phyloP scores from a whole-genome alignment of 1,284 basidiomycete species.

The Ceratobasidium theobromae region DNA sequence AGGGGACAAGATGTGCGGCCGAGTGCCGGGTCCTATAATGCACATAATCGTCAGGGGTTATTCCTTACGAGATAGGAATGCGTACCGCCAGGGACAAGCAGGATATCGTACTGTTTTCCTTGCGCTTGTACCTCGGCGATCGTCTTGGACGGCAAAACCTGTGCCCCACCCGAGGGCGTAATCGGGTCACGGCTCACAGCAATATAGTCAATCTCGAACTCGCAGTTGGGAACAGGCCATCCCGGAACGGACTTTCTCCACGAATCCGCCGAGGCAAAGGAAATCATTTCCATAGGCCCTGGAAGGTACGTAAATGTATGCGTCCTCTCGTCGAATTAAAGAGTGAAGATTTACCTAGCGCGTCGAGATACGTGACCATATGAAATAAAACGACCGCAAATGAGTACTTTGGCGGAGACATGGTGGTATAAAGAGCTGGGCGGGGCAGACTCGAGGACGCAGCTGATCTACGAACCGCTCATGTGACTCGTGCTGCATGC shows the following conservation, averaged over 20 bases:
- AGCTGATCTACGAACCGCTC: no score
- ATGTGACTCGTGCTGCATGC: no score
- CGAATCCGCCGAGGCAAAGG: constrained; percentile 7
- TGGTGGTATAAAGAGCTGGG: no score
- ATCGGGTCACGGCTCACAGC: constrained; percentile 29
- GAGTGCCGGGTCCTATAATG: constrained; percentile 9
- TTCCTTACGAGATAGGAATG: neutral
- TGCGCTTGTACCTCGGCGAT: constrained; percentile 29
- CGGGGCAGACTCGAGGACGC: no score
- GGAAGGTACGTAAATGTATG: neutral
- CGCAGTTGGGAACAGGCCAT: constrained; percentile 14
- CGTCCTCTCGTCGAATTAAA: neutral
- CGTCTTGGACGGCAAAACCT: constrained; percentile 17
- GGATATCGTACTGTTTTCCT: constrained; percentile 28
- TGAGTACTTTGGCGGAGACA: constrained; percentile 8
- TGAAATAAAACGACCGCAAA: constrained; percentile 18
- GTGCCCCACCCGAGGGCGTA: constrained; percentile 24
- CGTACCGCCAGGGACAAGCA: constrained; percentile 33
- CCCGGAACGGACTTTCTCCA: constrained; percentile 15
- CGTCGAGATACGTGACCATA: constrained; percentile 15
- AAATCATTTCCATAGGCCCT: constrained; percentile 19
- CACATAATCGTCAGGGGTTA: neutral
- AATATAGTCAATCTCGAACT: constrained; percentile 37
- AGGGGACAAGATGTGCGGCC: constrained; percentile 7
- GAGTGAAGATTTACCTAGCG: neutral